Percentiles rank a stretch among this genome's conserved stretches.
These are phyloP conservation scores for Astraeus odoratus DNA, from an alignment of 768 basidiomycete genomes.

Conservation along the genomic window DNA sequence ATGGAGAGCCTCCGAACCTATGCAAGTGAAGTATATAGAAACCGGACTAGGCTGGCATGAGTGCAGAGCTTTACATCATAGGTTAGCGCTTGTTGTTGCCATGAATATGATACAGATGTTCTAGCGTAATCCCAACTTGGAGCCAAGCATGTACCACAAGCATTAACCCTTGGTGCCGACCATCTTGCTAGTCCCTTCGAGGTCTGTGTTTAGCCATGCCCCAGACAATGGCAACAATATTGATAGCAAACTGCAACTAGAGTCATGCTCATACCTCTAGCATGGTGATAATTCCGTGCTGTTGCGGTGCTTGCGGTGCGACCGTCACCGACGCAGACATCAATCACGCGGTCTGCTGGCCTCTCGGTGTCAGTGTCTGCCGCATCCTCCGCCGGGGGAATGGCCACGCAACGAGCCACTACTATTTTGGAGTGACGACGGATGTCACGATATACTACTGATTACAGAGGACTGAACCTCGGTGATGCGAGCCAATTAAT, in stretches of 20 bases:
- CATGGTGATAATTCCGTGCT: conserved; percentile 35
- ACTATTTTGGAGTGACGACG: background rate
- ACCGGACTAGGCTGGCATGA: background rate
- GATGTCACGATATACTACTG: background rate
- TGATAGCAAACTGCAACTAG: conserved; percentile 74
- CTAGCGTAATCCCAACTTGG: background rate
- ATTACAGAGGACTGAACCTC: conserved; percentile 6
- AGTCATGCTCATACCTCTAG: conserved; percentile 80
- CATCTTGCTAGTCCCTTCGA: conserved; percentile 39
- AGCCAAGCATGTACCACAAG: background rate
- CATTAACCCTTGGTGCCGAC: background rate
- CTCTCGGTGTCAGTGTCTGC: conserved; percentile 1
- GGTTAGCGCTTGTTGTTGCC: conserved; percentile 6
- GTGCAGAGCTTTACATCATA: conserved; percentile 12
- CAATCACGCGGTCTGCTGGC: conserved; percentile 1
- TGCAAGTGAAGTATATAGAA: no score
- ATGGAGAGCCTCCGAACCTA: no score
- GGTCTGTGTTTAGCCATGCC: conserved; percentile 72
- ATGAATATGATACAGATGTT: conserved; percentile 1
- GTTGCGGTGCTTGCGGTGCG: conserved; percentile 22
- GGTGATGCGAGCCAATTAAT: conserved; percentile 31
- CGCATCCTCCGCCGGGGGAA: conserved; percentile 2
- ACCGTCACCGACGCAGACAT: conserved; percentile 2
- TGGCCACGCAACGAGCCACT: conserved; percentile 5
- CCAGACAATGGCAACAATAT: conserved; percentile 72